Base-by-base conservation (phyloP, 1,284 basidiomycete genomes). In the Omphalotus olearius region DNA sequence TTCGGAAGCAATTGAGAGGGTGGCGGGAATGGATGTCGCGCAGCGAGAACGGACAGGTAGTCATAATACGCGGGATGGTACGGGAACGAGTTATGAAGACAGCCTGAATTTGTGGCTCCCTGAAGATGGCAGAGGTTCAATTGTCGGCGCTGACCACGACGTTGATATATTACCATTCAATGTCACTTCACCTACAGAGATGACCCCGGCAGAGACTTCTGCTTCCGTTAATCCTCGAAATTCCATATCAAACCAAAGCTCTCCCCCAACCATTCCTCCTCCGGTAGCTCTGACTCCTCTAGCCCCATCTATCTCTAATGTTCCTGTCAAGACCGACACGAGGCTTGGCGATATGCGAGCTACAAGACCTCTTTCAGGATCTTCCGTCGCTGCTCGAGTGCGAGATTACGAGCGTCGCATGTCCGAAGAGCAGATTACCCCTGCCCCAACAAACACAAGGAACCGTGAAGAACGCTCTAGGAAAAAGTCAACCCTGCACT, bases 21-120 rank as follows among this genome's bases (percentile, higher is more conserved):
- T 88, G 60, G 84, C 76, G 4, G 78, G 72, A 20, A 78, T 87
- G 74, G 83, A 85, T 64, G 83, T 90, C 45, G 74, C 81, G 25
- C 82, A 85, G 64, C 71, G 83, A 50, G 71, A 74, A 20, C 74
- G 74, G 47, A 70, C 70, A 16, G 69, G 66, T 33, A 71, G 64
- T 50, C 64, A 61, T 41, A 60, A 61, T 40, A 64, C 63, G 3
- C 64, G 62, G 28, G 57, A 54, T 17, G 71, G 67, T 54, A 67
- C 60, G 25, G 62, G 60, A 33, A 65, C 65, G 14, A 62, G 57
- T 37, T 46, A 50, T 25, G 55, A 53, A 18, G 43, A 23, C 13
- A 18, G 37, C 23, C 39, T 23, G 20, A 36, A 13, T 10, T 41
- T 30, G 14, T 55, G 56, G 56, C 16, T 46, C 13, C 37, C 51